Base-by-base conservation (phyloP, 257 asterid genomes). In the Mentha longifolia region DNA sequence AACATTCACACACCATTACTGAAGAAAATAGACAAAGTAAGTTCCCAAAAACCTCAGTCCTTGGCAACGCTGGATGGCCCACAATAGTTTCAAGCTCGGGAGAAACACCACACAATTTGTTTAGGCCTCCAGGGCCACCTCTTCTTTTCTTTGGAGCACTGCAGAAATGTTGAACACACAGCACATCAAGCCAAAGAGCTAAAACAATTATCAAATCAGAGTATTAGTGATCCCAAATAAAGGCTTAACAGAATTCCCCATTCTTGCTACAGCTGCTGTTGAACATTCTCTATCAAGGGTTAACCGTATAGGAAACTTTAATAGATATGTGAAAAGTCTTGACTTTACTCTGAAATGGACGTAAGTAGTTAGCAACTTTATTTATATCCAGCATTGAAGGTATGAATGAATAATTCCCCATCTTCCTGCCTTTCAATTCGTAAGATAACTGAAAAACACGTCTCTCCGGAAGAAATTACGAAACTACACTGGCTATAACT, bases 91-190 rank as follows among this genome's bases (percentile, higher is more conserved):
- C 96, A 70, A 93, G 96, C 80, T 82, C 89, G 10, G 97, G 98
- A 70, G 97, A 82, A 77, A 93, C 98, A 73, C 97, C 94, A 33
- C 98, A 93, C 31, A 87, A 83, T 83, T 93, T 93, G 88, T 89
- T 93, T 72, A 93, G 80, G 71, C 98, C 98, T 54, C 97, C 97
- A 5, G 98, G 95, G 43, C 98, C 98, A 69, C 97, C 97, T 76
- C 92, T 87, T 78, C 95, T 86, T 83, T 86, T 91, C 77, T 66
- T 89, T 67, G 90, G 84, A 71, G 92, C 87, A 80, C 97, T 90
- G 87, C 75, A 68, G 31, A 49, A 46, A 33, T 33, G 62, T 19
- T n/a, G 63, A 67, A 64, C 28, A 35, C 19, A 67, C 31, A 59
- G 62, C n/a, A 31, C 30, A 63, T 65, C 65, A 66, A 76, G 47